A percentile compares a stretch with the other conserved stretches of the same genome.
phyloP scores from a whole-genome alignment of 768 basidiomycete genomes.

The Leccinellum albellum region DNA sequence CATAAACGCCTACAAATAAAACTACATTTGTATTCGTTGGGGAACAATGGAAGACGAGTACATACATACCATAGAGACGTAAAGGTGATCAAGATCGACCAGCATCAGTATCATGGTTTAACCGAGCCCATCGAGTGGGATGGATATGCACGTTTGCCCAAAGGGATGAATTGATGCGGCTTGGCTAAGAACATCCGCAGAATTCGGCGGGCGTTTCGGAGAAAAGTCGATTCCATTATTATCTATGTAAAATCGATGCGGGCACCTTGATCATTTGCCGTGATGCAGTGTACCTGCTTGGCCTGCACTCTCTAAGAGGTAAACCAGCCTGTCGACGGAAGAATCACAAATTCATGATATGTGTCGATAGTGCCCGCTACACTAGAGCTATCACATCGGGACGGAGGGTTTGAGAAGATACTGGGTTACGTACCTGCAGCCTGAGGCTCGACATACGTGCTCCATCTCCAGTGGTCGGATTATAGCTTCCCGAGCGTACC shows the following conservation, averaged over 20 bases:
- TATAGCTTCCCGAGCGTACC: not conserved
- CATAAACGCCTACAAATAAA: conserved; percentile 7
- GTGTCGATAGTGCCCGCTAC: not conserved
- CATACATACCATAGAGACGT: conserved; percentile 8
- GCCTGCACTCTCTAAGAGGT: not conserved
- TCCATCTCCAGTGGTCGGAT: conserved; percentile 11
- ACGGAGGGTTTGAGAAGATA: conserved; percentile 4
- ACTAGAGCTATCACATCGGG: conserved; percentile 22
- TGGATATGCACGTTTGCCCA: conserved; percentile 1
- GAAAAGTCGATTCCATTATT: not conserved
- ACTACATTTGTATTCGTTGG: not conserved
- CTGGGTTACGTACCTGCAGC: conserved; percentile 11
- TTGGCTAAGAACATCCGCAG: conserved; percentile 1
- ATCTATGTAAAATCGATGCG: conserved; percentile 3
- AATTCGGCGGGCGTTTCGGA: conserved; percentile 7
- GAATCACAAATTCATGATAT: not conserved
- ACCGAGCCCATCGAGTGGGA: not conserved
- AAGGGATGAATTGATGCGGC: not conserved
- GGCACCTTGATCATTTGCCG: not conserved
- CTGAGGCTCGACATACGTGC: conserved; percentile 3
- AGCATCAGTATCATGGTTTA: not conserved
- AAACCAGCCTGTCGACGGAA: not conserved
- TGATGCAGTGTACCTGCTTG: not conserved
- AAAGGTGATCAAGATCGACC: conserved; percentile 11
- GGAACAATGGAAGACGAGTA: conserved; percentile 7